Evolutionary conservation across 345 rosid species (phyloP).

Genomic region (Brassica incana): DNA sequence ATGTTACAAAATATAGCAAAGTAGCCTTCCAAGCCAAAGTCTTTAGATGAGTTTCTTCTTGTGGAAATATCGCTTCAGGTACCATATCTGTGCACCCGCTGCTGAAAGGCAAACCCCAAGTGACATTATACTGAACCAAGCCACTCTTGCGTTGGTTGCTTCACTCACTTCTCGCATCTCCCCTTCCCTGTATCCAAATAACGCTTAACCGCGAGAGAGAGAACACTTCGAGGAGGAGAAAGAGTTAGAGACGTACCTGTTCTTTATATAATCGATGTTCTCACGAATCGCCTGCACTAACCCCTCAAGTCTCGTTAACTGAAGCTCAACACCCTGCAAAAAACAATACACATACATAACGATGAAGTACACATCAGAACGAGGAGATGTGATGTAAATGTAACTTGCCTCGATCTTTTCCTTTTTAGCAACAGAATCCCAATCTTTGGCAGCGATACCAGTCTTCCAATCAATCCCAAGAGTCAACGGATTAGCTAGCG

Average conservation of each 20-base stretch:
- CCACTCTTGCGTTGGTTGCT: conserved; percentile 67
- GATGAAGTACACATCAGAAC: neutral
- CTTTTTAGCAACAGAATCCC: conserved; percentile 93
- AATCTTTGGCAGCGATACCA: conserved; percentile 91
- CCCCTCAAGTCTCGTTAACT: conserved; percentile 72
- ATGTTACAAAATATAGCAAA: conserved; percentile 31
- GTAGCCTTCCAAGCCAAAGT: conserved; percentile 3
- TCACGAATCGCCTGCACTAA: conserved; percentile 62
- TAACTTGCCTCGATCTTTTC: conserved; percentile 83
- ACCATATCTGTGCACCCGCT: conserved; percentile 58
- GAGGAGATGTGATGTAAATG: neutral
- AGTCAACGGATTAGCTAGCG: conserved; percentile 43
- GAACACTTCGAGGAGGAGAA: too few species aligned
- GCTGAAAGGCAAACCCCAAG: conserved; percentile 58
- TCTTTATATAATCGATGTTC: conserved; percentile 57
- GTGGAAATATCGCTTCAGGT: conserved; percentile 61
- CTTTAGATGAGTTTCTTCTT: conserved; percentile 76
- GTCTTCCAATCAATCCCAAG: conserved; percentile 85
- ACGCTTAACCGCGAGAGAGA: too few species aligned
- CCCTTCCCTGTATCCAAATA: conserved; percentile 52
- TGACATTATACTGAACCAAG: conserved; percentile 79
- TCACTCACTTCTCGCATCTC: conserved; percentile 76
- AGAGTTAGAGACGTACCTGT: conserved; percentile 45
- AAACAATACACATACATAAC: conserved; percentile 17
- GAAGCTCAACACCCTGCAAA: conserved; percentile 82